These are phyloP conservation scores for Apiospora marii DNA, from an alignment of 2,329 filamentous ascomycete genomes.

Conservation along the genomic window DNA sequence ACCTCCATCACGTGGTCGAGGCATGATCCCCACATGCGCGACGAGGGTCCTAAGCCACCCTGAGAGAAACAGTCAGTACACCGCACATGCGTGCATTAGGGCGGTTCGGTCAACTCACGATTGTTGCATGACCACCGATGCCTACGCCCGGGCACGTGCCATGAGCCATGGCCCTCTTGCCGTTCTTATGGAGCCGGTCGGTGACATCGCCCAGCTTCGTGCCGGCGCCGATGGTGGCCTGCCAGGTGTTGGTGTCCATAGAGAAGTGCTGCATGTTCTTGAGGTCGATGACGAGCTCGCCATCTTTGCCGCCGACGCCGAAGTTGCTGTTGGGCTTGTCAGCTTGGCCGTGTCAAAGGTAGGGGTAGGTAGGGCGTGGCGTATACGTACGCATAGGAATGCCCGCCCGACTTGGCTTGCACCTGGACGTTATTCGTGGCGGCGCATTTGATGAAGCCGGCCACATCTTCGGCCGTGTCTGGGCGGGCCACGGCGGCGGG, in stretches of 20 bases:
- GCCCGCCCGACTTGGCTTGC: slow-evolving; percentile 69
- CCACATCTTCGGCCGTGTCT: slow-evolving; percentile 59
- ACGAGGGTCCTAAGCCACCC: slow-evolving; percentile 66
- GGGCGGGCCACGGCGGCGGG: slow-evolving; percentile 66
- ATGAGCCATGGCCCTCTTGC: slow-evolving; percentile 65
- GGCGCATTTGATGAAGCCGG: slow-evolving; percentile 66
- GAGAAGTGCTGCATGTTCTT: slow-evolving; percentile 59
- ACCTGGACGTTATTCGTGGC: slow-evolving; percentile 57
- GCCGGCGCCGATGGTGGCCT: slow-evolving; percentile 63
- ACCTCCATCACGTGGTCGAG: slow-evolving; percentile 64
- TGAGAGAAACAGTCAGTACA: slow-evolving; percentile 38
- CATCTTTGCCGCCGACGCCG: slow-evolving; percentile 59
- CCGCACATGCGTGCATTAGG: slow-evolving; percentile 23
- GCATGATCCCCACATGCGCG: slow-evolving; percentile 65
- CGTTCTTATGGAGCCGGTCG: slow-evolving; percentile 56
- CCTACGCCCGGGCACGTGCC: slow-evolving; percentile 67
- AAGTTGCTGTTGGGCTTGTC: not conserved
- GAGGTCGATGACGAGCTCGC: slow-evolving; percentile 62
- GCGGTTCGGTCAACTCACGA: slow-evolving; percentile 47
- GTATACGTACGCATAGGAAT: slow-evolving; percentile 64
- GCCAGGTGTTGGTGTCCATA: slow-evolving; percentile 60
- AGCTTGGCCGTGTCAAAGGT: not conserved
- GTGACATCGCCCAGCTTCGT: slow-evolving; percentile 61
- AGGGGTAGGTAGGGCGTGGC: not conserved
- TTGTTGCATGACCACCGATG: slow-evolving; percentile 65